Percentiles rank a stretch among this genome's conserved stretches.
Conservation (phyloP, 371 early-diverging fungal genomes). For the Mucor mucedo region DNA sequence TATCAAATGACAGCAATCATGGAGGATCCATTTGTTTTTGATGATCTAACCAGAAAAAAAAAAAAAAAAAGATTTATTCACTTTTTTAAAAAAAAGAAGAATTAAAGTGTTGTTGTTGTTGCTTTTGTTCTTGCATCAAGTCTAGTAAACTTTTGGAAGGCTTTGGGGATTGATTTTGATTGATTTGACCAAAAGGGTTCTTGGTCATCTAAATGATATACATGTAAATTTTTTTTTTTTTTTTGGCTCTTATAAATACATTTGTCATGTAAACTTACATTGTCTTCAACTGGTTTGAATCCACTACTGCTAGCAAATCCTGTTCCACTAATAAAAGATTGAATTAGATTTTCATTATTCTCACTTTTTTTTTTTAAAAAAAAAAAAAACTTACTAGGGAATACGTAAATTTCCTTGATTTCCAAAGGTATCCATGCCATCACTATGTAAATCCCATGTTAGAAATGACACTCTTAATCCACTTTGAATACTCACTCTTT, state of each 20-base stretch:
- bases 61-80: background rate
- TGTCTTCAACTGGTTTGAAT: background rate
- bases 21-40: background rate
- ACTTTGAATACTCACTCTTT: conserved; percentile 22
- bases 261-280: background rate
- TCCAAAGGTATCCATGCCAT: conserved; percentile 63
- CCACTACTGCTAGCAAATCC: conserved; percentile 8
- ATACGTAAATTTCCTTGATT: conserved; percentile 58
- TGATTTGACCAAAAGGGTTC: conserved; percentile 48
- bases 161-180: conserved; percentile 11
- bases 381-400: conserved; percentile 43
- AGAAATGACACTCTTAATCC: background rate
- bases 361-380: background rate
- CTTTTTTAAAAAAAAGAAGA: conserved; percentile 9
- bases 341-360: background rate
- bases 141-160: conserved; percentile 36
- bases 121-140: conserved; percentile 45
- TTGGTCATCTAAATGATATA: conserved; percentile 12
- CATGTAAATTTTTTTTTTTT: background rate
- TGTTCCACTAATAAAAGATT: conserved; percentile 27
- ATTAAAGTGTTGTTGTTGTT: conserved; percentile 31
- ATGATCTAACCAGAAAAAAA: background rate
- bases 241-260: background rate
- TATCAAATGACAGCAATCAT: background rate
- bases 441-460: conserved; percentile 30